phyloP scores from a whole-genome alignment of 2,329 filamentous ascomycete species.

The Metarhizium album region DNA sequence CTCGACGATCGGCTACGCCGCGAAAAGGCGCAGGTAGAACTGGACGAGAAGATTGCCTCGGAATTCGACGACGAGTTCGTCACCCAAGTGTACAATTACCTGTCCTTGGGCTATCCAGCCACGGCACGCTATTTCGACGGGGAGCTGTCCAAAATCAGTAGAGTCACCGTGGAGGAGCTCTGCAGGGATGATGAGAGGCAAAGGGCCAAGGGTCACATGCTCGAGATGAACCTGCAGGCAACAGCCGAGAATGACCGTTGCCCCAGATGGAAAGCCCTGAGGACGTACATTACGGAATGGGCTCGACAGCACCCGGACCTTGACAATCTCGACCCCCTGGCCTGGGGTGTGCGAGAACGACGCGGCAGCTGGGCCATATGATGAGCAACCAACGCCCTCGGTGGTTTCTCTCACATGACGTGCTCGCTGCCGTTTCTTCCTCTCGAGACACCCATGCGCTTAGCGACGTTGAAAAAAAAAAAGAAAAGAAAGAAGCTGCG shows the following conservation, averaged over 20 bases:
- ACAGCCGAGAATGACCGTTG: conserved; percentile 41
- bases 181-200: conserved; percentile 55
- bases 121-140: conserved; percentile 74
- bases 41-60: conserved; percentile 40
- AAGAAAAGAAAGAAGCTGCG: too few relatives aligned
- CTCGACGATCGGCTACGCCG: conserved; percentile 39
- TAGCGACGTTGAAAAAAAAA: not conserved
- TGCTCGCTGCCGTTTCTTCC: not conserved
- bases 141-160: conserved; percentile 73
- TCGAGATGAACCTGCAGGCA: conserved; percentile 36
- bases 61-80: conserved; percentile 81
- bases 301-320: conserved; percentile 74
- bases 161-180: conserved; percentile 58
- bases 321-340: conserved; percentile 44
- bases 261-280: conserved; percentile 72
- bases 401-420: too few relatives aligned
- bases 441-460: not conserved
- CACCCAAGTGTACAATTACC: conserved; percentile 94
- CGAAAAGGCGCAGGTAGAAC: conserved; percentile 39
- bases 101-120: conserved; percentile 84
- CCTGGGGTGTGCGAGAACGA: conserved; percentile 58
- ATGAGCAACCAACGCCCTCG: too few relatives aligned
- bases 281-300: conserved; percentile 81
- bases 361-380: conserved; percentile 65
- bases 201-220: conserved; percentile 63